These are phyloP conservation scores for Fimicolochytrium jonesii DNA, from an alignment of 192 early-diverging fungal species.

Conservation along the genomic window DNA sequence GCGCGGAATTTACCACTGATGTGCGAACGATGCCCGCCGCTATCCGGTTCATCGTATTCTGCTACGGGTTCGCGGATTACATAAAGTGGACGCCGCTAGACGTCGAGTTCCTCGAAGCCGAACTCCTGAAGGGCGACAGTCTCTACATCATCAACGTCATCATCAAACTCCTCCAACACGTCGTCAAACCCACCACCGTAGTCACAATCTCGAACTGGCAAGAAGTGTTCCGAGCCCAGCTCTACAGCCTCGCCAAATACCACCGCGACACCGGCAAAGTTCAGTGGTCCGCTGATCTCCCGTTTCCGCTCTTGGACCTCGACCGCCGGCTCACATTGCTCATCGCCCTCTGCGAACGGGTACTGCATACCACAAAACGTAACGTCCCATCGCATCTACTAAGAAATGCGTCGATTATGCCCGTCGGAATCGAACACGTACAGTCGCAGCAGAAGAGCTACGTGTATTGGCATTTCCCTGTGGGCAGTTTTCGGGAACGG, in stretches of 20 bases:
- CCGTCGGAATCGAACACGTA: not conserved
- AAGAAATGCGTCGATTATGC: not conserved
- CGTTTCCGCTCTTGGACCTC: not conserved
- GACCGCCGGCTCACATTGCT: not conserved
- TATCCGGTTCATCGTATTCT: constrained; percentile 3
- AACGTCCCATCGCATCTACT: not conserved
- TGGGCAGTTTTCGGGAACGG: not conserved
- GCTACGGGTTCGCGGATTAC: constrained; percentile 1
- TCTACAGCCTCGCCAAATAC: too few species aligned
- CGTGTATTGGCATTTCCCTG: constrained; percentile 4
- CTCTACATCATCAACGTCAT: not conserved
- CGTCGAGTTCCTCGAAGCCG: not conserved
- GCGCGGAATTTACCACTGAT: too few species aligned
- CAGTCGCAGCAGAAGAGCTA: not conserved
- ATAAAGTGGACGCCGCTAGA: not conserved
- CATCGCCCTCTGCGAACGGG: constrained; percentile 3
- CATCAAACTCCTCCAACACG: not conserved
- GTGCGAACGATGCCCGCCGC: not conserved
- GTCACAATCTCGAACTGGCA: constrained; percentile 3
- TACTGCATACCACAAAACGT: not conserved
- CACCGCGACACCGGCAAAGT: not conserved
- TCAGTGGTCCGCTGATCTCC: not conserved
- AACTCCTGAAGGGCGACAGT: constrained; percentile 1
- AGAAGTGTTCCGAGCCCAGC: not conserved
- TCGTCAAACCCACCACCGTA: not conserved